Evolutionary conservation across 768 basidiomycete species (phyloP), one percentile per base, ranked within the genome.

Genomic region (Tephrocybe sp.): DNA sequence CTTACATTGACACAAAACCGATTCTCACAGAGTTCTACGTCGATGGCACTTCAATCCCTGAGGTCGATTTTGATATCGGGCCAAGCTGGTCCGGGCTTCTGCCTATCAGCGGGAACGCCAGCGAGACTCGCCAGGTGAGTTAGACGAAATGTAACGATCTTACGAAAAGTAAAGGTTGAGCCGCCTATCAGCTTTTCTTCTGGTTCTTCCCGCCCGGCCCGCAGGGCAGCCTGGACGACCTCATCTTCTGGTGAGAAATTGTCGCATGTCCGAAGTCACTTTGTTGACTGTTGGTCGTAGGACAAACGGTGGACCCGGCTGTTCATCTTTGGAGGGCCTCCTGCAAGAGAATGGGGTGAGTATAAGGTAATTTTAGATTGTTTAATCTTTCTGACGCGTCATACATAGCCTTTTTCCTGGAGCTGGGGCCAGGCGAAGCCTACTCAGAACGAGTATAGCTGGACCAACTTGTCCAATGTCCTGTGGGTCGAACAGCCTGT

Each of bases 161-260:
- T 26, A 31, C 16, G 32, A 5, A 9, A 31, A 36, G 2, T 1
- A 26, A n/a, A 33, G 14, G 7, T 9, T 32, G 14, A 14, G 44
- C 3, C 7, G 49, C 31, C 17, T 14, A 32, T 13, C 32, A 89
- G 85, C 75, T 89, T 13, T 90, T 85, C 72, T 90, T 90, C 70
- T 89, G 88, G 87, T 85, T 88, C 68, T 89, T 88, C 72, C 88
- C 88, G 48, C 85, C 87, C 1, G 87, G 85, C 4, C 84, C 85
- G 0, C 69, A 82, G 57, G 88, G 87, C 16, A 85, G 82, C 55
- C 61, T 78, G 3, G 85, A 90, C 58, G 86, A 89, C 60, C 60
- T 90, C 40, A 84, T 89, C 32, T 86, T 89, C 65, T 89, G 87
- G 87, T 84, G 16, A n/a, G n/a, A n/a, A 5, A 33, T 26, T 33